phyloP scores from a whole-genome alignment of 2,329 filamentous ascomycete genomes.

The Albophoma yamanashiensis region DNA sequence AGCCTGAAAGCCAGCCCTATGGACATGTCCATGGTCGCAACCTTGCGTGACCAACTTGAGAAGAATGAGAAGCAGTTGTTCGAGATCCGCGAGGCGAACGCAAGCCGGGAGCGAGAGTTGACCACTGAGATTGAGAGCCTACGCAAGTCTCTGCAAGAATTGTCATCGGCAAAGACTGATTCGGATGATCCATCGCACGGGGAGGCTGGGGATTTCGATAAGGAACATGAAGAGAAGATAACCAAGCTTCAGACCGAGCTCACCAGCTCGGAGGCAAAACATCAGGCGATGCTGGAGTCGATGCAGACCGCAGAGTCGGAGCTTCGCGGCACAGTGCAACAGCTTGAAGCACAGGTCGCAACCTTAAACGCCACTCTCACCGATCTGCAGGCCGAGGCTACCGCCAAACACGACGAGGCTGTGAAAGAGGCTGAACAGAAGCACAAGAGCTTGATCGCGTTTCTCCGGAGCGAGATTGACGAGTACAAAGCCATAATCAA shows the following conservation, averaged over 20 bases:
- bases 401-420: constrained; percentile 28
- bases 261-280: constrained; percentile 63
- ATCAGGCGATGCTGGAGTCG: constrained; percentile 57
- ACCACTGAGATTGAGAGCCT: constrained; percentile 60
- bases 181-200: constrained; percentile 17
- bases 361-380: constrained; percentile 42
- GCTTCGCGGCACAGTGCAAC: constrained; percentile 59
- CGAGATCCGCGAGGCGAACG: constrained; percentile 61
- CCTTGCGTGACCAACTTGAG: constrained; percentile 78
- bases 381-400: constrained; percentile 28
- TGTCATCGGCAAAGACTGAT: constrained; percentile 7
- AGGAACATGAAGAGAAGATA: constrained; percentile 46
- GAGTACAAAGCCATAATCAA: constrained; percentile 69
- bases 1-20: constrained; percentile 77
- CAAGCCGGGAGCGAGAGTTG: constrained; percentile 65
- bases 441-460: constrained; percentile 48
- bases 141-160: constrained; percentile 39
- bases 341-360: constrained; percentile 54
- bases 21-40: constrained; percentile 83
- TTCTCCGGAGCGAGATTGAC: constrained; percentile 64
- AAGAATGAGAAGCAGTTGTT: constrained; percentile 75
- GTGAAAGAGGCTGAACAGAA: constrained; percentile 35
- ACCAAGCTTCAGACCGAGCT: constrained; percentile 61
- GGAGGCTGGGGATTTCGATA: constrained; percentile 18
- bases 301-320: constrained; percentile 64